Evolutionary conservation across 75 land plant genomes (phyloP).

Genomic region (Cupressus sempervirens): DNA sequence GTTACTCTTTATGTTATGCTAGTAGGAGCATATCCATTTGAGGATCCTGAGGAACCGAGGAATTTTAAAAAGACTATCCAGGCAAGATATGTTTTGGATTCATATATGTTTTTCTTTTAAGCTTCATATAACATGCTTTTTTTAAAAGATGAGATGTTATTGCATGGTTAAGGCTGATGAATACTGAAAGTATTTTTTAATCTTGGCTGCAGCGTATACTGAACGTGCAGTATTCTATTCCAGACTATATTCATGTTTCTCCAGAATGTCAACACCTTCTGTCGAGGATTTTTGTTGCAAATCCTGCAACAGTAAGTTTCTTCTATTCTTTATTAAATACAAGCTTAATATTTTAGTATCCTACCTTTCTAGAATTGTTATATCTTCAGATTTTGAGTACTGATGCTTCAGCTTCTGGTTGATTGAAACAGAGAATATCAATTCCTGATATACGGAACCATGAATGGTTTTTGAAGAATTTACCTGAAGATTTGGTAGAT

Average conservation of each 20-base stretch:
- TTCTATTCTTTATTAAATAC: neutral
- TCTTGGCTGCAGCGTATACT: slow-evolving; percentile 68
- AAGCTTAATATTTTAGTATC: neutral
- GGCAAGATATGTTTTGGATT: slow-evolving; percentile 11
- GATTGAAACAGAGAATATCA: slow-evolving; percentile 57
- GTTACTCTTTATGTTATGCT: slow-evolving; percentile 47
- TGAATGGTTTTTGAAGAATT: slow-evolving; percentile 85
- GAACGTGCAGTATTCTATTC: slow-evolving; percentile 89
- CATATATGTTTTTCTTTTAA: neutral
- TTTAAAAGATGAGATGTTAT: neutral
- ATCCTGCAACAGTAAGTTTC: slow-evolving; percentile 73
- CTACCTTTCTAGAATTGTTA: slow-evolving; percentile 18
- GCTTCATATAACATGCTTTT: neutral
- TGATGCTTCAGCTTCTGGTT: neutral
- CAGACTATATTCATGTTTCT: slow-evolving; percentile 80
- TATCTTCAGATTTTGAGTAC: slow-evolving; percentile 7
- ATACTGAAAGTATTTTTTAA: neutral
- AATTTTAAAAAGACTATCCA: slow-evolving; percentile 44
- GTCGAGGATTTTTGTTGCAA: slow-evolving; percentile 88
- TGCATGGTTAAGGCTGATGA: neutral
- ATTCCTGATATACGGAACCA: slow-evolving; percentile 81
- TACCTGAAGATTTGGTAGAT: slow-evolving; percentile 73
- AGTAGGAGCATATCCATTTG: slow-evolving; percentile 49
- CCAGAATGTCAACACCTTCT: slow-evolving; percentile 78
- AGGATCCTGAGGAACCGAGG: slow-evolving; percentile 39